A percentile compares a stretch with the other conserved stretches of the same genome.
Conservation (phyloP, 345 rosid genomes). For the Syzygium oleosum region DNA sequence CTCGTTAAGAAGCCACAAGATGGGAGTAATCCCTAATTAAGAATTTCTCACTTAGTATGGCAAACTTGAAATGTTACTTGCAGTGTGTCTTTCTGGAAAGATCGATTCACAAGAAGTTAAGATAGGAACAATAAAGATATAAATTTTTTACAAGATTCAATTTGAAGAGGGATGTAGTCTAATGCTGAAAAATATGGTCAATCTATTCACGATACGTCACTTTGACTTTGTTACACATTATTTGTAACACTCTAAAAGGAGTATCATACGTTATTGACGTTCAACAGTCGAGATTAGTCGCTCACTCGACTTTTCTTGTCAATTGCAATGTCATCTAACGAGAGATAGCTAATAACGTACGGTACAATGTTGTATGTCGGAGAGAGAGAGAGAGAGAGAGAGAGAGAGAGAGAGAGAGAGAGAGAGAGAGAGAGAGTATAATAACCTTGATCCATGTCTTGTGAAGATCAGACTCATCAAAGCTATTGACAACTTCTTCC, state of each 20-base stretch:
- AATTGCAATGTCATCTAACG: not conserved
- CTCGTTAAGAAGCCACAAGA: not conserved
- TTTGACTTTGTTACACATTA: not conserved
- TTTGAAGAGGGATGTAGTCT: not conserved
- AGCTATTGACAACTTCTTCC: conserved; percentile 76
- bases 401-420: not conserved
- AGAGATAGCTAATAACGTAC: not conserved
- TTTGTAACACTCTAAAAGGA: not conserved
- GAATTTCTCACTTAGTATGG: not conserved
- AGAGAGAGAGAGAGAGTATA: not conserved
- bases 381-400: not conserved
- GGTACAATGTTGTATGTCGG: not conserved
- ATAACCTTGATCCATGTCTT: conserved; percentile 82
- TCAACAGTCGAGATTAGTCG: not conserved
- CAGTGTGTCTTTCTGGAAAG: not conserved
- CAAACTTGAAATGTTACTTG: not conserved
- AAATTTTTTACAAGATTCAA: not conserved
- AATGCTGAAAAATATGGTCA: not conserved
- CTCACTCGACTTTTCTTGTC: not conserved
- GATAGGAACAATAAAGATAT: not conserved
- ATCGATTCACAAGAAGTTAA: not conserved
- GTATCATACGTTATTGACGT: not conserved
- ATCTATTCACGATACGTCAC: not conserved
- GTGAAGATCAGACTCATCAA: conserved; percentile 80
- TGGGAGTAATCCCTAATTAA: not conserved